Evolutionary conservation across 805 yeast species (phyloP), one percentile per base, ranked within the genome.

Genomic region (Starmera dryadoides): DNA sequence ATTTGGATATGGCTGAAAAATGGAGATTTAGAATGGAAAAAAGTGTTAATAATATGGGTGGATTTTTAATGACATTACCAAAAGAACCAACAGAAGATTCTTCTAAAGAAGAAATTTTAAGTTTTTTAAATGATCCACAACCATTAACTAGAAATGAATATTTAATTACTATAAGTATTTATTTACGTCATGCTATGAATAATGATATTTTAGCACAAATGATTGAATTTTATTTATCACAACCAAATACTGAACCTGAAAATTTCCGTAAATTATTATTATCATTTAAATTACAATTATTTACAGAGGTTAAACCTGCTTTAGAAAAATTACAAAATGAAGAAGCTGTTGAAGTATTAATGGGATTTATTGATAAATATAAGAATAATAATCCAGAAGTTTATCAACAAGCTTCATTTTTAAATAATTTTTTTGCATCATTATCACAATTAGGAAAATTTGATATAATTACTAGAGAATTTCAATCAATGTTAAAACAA

Each of bases 1-100:
- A 59, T 28, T 30, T 43, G 3, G 53, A 46, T 0, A 52, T 54
- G 18, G 63, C 68, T 2, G 43, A 51, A 6, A 33, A 46, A n/a
- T 63, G 74, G 60, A 56, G 52, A 46, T 58, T 33, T 23, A 56
- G 48, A 33, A 53, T 46, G 40, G 43, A 55, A 12, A 41, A 53
- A 10, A 47, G 62, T 14, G 49, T 62, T 5, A 47, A 48, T 38
- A 28, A 43, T 23, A 36, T 42, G 34, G 68, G 65, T 4, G 68
- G 65, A 4, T 50, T 56, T 43, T 18, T 37, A 6, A 16, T 22
- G 4, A 39, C 36, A 11, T 38, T 33, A 11, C 32, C 43, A 20
- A 30, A 20, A 8, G 45, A 47, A 9, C 50, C 52, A 7, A 50
- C 46, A 14, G 26, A 41, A 3, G 58, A 58, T 33, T 35, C 50